Evolutionary conservation across 768 basidiomycete species (phyloP).

Genomic region (Calocybe indica): DNA sequence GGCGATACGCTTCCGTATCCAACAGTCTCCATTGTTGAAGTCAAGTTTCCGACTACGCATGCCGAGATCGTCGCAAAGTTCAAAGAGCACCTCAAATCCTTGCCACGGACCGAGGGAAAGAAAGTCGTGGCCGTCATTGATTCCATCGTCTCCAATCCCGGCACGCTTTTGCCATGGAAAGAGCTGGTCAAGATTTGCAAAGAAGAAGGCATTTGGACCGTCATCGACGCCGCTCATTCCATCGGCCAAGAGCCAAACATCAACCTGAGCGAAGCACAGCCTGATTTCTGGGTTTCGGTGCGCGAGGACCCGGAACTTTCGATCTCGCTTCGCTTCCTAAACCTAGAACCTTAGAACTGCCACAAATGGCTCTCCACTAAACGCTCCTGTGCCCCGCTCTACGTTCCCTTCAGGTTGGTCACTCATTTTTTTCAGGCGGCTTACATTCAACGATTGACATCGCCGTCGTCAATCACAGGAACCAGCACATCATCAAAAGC

Average conservation of each 20-base stretch:
- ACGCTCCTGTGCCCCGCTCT: constrained; percentile 63
- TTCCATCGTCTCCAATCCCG: constrained; percentile 58
- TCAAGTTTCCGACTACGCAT: constrained; percentile 54
- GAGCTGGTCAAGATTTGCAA: constrained; percentile 62
- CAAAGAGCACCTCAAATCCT: constrained; percentile 19
- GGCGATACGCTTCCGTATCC: constrained; percentile 53
- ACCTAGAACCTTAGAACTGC: constrained; percentile 46
- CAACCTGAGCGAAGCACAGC: constrained; percentile 47
- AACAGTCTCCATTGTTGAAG: constrained; percentile 36
- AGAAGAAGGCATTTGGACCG: constrained; percentile 53
- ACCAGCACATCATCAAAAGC: constrained; percentile 56
- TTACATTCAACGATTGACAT: background rate
- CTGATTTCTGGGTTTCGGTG: constrained; percentile 81
- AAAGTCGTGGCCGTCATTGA: constrained; percentile 70
- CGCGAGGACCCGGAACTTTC: constrained; percentile 10
- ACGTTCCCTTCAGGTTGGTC: constrained; percentile 54
- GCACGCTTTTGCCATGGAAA: constrained; percentile 69
- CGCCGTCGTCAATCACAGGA: constrained; percentile 28
- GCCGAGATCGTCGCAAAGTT: constrained; percentile 26
- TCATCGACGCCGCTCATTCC: constrained; percentile 82
- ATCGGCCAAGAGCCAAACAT: constrained; percentile 71
- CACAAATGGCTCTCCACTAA: constrained; percentile 83
- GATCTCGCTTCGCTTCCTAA: no score
- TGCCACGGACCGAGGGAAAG: constrained; percentile 9
- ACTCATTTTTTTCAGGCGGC: background rate